phyloP scores from a whole-genome alignment of 176 grass and related monocot species.

The Triticum timopheevii region DNA sequence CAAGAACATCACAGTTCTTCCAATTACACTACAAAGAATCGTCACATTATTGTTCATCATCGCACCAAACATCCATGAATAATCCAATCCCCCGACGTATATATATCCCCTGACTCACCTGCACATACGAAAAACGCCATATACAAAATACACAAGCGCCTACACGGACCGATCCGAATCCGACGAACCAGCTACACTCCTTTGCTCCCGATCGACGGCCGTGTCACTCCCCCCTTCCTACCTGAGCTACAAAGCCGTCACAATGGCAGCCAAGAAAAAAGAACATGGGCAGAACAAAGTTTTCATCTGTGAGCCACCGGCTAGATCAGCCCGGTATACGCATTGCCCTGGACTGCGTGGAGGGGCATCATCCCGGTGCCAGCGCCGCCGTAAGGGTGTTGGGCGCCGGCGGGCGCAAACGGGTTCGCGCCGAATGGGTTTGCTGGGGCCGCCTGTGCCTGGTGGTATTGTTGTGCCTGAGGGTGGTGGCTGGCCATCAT shows the following conservation, averaged over 20 bases:
- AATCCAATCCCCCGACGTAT: slow-evolving; percentile 22
- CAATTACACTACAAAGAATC: slow-evolving; percentile 30
- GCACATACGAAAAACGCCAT: slow-evolving; percentile 13
- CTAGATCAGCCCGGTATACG: slow-evolving; percentile 76
- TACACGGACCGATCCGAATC: neutral
- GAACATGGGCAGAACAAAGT: neutral
- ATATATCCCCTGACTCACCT: slow-evolving; percentile 9
- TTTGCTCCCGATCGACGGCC: neutral
- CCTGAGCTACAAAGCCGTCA: slow-evolving; percentile 12
- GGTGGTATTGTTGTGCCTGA: slow-evolving; percentile 36
- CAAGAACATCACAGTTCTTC: neutral
- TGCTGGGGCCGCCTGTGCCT: slow-evolving; percentile 28
- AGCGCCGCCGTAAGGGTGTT: slow-evolving; percentile 51
- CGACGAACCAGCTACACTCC: slow-evolving; percentile 2
- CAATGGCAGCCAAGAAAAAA: neutral
- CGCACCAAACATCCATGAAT: slow-evolving; percentile 10
- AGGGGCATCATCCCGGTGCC: slow-evolving; percentile 58
- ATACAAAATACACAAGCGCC: slow-evolving; percentile 15
- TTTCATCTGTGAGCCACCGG: neutral
- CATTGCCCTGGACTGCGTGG: slow-evolving; percentile 55
- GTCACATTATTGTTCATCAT: slow-evolving; percentile 8
- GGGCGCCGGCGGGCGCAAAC: slow-evolving; percentile 28
- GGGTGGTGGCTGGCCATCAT: slow-evolving; percentile 47
- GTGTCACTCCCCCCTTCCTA: neutral
- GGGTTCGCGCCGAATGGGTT: slow-evolving; percentile 84